A percentile compares a stretch with the other conserved stretches of the same genome.
Conservation (phyloP, 352 stramenopile species). For the Phytophthora brassicae region DNA sequence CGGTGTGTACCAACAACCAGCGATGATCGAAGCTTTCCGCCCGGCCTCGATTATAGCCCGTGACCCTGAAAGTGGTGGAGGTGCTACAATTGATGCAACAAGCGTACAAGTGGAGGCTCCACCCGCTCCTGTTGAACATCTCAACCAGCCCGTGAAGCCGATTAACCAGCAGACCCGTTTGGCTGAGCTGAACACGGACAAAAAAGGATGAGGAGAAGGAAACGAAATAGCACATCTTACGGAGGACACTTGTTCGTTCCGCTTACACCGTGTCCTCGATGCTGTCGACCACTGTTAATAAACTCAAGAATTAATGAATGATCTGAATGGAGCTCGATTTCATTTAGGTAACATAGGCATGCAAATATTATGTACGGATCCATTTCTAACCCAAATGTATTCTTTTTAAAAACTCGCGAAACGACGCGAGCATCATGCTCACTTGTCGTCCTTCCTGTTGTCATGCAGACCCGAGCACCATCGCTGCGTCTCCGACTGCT, state of each 20-base stretch:
- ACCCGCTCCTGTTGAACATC: slow-evolving; percentile 13
- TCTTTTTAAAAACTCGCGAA: background rate
- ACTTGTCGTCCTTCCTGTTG: background rate
- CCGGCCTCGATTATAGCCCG: slow-evolving; percentile 26
- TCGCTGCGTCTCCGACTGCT: slow-evolving; percentile 52
- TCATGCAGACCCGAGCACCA: slow-evolving; percentile 8
- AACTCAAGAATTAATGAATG: no score
- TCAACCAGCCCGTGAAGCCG: slow-evolving; percentile 26
- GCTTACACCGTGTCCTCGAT: no score
- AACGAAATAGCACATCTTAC: slow-evolving; percentile 4
- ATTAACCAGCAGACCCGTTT: slow-evolving; percentile 38
- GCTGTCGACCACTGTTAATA: no score
- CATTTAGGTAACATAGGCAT: no score
- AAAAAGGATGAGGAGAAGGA: slow-evolving; percentile 28
- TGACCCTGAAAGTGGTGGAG: slow-evolving; percentile 23
- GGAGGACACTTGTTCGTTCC: no score
- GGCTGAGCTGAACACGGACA: slow-evolving; percentile 47
- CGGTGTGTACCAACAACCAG: slow-evolving; percentile 69
- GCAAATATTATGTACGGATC: no score
- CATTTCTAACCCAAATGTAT: background rate
- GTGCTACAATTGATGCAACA: slow-evolving; percentile 23
- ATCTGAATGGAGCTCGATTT: no score
- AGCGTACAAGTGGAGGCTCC: slow-evolving; percentile 15
- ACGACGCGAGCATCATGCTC: background rate
- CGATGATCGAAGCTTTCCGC: slow-evolving; percentile 49